Conservation (phyloP, 148 eudicot species). For the Simmondsia chinensis region DNA sequence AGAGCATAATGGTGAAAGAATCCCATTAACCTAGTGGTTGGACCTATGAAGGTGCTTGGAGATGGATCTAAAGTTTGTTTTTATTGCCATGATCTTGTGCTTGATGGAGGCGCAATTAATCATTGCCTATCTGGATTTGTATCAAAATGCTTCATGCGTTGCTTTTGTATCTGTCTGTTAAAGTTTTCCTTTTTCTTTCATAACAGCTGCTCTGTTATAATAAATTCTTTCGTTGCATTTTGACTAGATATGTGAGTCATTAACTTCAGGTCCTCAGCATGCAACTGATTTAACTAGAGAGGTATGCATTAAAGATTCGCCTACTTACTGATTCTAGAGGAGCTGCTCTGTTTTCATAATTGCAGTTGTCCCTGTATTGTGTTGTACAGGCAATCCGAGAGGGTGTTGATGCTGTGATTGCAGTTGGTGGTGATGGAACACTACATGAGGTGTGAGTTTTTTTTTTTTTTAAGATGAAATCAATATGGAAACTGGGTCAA, state of each 20-base stretch:
- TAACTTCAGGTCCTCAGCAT: slow-evolving; percentile 88
- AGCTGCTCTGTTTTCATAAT: background rate
- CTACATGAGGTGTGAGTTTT: slow-evolving; percentile 84
- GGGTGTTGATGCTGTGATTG: slow-evolving; percentile 90
- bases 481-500: background rate
- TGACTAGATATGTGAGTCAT: slow-evolving; percentile 71
- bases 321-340: background rate
- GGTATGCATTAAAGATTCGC: slow-evolving; percentile 28
- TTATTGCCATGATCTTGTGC: too few relatives aligned
- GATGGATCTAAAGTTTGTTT: too few relatives aligned
- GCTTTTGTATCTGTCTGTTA: background rate
- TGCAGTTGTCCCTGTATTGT: background rate
- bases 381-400: slow-evolving; percentile 69
- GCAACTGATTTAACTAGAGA: slow-evolving; percentile 90
- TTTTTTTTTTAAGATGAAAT: background rate
- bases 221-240: slow-evolving; percentile 12
- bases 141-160: slow-evolving; percentile 3
- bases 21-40: too few relatives aligned
- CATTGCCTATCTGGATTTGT: slow-evolving; percentile 2
- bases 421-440: slow-evolving; percentile 98
- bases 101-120: too few relatives aligned
- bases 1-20: too few relatives aligned
- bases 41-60: too few relatives aligned
- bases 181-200: background rate
- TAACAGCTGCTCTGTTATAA: background rate